Percentiles rank a stretch among this genome's conserved stretches.
Conservation (phyloP, 2,329 filamentous ascomycete genomes). For the Fusarium sulawesiense region DNA sequence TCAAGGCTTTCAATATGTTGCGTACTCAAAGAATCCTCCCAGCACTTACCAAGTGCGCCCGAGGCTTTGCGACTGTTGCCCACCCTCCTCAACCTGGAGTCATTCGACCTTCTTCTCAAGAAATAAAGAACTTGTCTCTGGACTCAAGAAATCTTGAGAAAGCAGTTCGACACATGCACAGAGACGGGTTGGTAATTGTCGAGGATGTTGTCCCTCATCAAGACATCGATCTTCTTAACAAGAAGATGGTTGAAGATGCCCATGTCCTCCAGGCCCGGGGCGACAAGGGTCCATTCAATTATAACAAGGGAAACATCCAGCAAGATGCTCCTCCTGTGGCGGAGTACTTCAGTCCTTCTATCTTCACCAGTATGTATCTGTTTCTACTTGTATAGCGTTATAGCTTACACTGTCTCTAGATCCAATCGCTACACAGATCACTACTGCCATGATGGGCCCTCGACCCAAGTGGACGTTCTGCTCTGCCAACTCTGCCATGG, state of each 20-base stretch:
- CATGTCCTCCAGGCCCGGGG: constrained; percentile 61
- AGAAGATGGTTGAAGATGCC: constrained; percentile 70
- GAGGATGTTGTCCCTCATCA: constrained; percentile 63
- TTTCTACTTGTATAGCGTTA: fast-evolving
- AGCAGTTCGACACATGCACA: constrained; percentile 62
- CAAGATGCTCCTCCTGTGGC: constrained; percentile 67
- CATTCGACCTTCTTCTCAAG: constrained; percentile 54
- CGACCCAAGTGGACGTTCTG: constrained; percentile 67
- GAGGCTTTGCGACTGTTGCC: constrained; percentile 22
- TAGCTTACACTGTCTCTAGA: constrained; percentile 52
- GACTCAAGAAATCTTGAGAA: constrained; percentile 64
- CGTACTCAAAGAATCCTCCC: constrained; percentile 13
- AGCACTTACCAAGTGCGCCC: constrained; percentile 1
- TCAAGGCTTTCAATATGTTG: constrained; percentile 12
- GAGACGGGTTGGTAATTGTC: constrained; percentile 68
- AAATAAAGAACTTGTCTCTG: constrained; percentile 55
- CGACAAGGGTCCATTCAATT: constrained; percentile 69
- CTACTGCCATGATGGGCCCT: constrained; percentile 65
- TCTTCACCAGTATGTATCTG: constrained; percentile 63
- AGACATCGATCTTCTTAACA: constrained; percentile 66
- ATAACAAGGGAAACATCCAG: constrained; percentile 71
- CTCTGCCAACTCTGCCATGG: constrained; percentile 69
- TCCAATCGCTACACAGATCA: constrained; percentile 66
- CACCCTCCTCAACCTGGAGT: constrained; percentile 21
- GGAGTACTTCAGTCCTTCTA: constrained; percentile 60